phyloP scores from a whole-genome alignment of 495 filamentous ascomycete species.

The Hypoxylon fuscum region DNA sequence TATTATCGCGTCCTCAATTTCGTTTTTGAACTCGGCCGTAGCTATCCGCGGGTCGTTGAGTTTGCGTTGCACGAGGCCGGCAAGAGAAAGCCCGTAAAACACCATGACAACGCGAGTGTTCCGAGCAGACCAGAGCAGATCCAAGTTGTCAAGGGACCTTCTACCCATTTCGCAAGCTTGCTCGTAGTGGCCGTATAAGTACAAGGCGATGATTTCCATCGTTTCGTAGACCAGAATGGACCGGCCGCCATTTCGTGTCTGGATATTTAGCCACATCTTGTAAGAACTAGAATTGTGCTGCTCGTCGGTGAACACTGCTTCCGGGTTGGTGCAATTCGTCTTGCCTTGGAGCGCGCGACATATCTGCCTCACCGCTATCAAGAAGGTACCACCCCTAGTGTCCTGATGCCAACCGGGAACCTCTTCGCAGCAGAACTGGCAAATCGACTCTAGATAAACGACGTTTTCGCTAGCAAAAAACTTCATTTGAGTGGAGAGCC shows the following conservation, averaged over 20 bases:
- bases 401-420: constrained; percentile 77
- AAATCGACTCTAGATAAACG: constrained; percentile 76
- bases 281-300: constrained; percentile 72
- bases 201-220: constrained; percentile 75
- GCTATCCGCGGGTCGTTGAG: constrained; percentile 61
- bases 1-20: constrained; percentile 64
- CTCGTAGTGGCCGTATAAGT: constrained; percentile 77
- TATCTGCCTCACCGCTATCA: constrained; percentile 76
- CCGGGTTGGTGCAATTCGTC: constrained; percentile 65
- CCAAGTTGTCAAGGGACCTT: constrained; percentile 63
- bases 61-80: constrained; percentile 69
- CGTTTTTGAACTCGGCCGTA: constrained; percentile 59
- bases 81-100: constrained; percentile 73
- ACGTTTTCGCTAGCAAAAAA: constrained; percentile 80
- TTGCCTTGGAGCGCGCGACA: constrained; percentile 85
- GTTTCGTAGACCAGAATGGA: constrained; percentile 77
- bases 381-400: constrained; percentile 78
- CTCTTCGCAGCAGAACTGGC: constrained; percentile 77
- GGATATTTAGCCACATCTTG: constrained; percentile 62
- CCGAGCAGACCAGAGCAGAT: constrained; percentile 77
- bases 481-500: constrained; percentile 72
- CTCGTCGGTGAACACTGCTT: constrained; percentile 74
- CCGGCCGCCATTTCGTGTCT: constrained; percentile 55
- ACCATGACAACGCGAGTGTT: constrained; percentile 71
- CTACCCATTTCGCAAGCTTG: constrained; percentile 74